phyloP scores from a whole-genome alignment of 2,329 filamentous ascomycete genomes.

The Monilinia polystroma region DNA sequence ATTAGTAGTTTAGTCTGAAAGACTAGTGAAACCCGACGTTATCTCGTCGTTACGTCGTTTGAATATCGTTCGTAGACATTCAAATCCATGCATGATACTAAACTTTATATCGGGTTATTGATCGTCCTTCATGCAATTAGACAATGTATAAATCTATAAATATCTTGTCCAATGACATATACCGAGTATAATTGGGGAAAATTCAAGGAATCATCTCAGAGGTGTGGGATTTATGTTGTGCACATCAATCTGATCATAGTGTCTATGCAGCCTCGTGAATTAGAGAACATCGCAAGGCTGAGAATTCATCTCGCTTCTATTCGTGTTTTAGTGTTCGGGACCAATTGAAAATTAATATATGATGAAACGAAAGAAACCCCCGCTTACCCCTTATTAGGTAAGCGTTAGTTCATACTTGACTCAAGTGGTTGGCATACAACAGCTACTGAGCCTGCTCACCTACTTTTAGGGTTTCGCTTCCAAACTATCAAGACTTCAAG shows the following conservation, averaged over 20 bases:
- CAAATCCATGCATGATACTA: too few species aligned
- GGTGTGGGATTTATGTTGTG: not conserved
- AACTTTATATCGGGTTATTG: too few species aligned
- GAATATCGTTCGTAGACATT: not conserved
- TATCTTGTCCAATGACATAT: too few species aligned
- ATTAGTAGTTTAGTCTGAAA: not conserved
- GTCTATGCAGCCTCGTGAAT: conserved; percentile 1
- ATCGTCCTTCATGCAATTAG: too few species aligned
- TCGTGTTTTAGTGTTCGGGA: not conserved
- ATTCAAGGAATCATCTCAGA: too few species aligned
- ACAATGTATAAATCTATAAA: too few species aligned
- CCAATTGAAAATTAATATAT: not conserved
- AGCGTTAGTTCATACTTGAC: not conserved
- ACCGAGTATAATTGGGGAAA: too few species aligned
- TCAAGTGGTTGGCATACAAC: not conserved
- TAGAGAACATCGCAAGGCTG: not conserved
- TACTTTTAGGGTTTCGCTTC: too few species aligned
- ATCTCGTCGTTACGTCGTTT: not conserved
- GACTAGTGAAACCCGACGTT: too few species aligned
- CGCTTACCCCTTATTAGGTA: not conserved
- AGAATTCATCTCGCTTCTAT: not conserved
- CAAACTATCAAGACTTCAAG: too few species aligned
- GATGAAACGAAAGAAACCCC: not conserved
- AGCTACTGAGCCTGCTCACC: too few species aligned
- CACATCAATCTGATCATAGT: not conserved